Conservation (phyloP, 129 eudicot species). For the Lonicera japonica region DNA sequence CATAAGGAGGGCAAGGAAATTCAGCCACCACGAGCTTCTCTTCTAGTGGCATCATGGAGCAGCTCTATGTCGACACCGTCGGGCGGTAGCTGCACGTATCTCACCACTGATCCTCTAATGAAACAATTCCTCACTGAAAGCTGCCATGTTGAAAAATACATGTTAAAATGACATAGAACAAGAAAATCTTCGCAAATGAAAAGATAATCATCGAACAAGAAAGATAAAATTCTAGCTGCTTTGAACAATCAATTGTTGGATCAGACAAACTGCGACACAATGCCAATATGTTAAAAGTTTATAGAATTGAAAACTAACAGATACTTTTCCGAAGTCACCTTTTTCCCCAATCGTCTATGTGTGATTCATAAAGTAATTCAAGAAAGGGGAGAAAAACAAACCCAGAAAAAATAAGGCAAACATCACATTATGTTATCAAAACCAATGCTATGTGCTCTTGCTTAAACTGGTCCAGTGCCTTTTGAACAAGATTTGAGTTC, state of each 20-base stretch:
- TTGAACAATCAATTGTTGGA: background rate
- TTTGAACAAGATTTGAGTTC: too few species aligned
- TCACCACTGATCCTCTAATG: slow-evolving; percentile 95
- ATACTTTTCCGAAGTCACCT: too few species aligned
- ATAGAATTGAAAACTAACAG: too few species aligned
- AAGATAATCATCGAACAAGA: background rate
- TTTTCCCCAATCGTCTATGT: too few species aligned
- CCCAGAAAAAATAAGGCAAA: too few species aligned
- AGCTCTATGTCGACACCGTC: slow-evolving; percentile 96
- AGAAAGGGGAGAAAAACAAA: too few species aligned
- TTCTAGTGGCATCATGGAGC: slow-evolving; percentile 97
- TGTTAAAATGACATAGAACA: background rate
- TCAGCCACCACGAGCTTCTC: slow-evolving; percentile 99
- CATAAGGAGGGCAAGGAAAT: background rate
- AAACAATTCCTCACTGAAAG: slow-evolving; percentile 96
- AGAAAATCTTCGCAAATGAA: background rate
- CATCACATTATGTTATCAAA: too few species aligned
- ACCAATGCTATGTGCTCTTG: too few species aligned
- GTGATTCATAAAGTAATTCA: too few species aligned
- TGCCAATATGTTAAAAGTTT: background rate
- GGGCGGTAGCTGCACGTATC: slow-evolving; percentile 93
- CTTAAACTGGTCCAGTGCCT: too few species aligned
- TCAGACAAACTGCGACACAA: background rate
- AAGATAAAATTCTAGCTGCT: background rate
- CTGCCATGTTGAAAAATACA: slow-evolving; percentile 26